Evolutionary conservation across 805 yeast genomes (phyloP).

Genomic region (Starmerella roubikii): DNA sequence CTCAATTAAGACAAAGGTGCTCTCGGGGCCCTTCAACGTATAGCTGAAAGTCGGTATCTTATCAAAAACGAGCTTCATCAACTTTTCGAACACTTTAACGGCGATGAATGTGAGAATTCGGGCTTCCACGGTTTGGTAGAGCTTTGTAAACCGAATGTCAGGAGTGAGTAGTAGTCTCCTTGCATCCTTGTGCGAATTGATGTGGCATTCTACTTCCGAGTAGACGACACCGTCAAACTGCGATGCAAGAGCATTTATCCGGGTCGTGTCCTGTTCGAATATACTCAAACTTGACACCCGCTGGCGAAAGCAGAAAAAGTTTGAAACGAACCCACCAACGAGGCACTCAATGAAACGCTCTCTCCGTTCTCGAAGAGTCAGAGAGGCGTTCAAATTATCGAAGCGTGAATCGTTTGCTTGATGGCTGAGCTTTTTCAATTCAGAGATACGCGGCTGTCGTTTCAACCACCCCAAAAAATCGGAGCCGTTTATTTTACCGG

Average conservation of each 20-base stretch:
- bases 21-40: not conserved
- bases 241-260: conserved; percentile 4
- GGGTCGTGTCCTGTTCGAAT: conserved; percentile 3
- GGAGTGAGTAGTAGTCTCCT: not conserved
- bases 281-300: not conserved
- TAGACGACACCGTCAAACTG: conserved; percentile 2
- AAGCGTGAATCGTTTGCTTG: too few species aligned
- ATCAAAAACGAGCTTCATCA: not conserved
- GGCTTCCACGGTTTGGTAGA: not conserved
- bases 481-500: not conserved
- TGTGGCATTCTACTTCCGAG: not conserved
- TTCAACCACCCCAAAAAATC: conserved; percentile 1
- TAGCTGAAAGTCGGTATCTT: not conserved
- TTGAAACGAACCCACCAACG: conserved; percentile 4
- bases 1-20: not conserved
- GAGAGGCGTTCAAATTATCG: not conserved
- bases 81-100: not conserved
- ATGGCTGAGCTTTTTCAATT: not conserved
- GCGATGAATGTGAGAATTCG: not conserved
- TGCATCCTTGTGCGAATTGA: not conserved
- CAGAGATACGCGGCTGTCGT: not conserved
- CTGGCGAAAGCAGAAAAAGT: too few species aligned
- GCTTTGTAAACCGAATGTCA: not conserved
- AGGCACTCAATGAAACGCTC: not conserved
- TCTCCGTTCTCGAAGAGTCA: not conserved